Evolutionary conservation across 1,139 yeast species (phyloP).

Genomic region (Suhomyces choctaworum): DNA sequence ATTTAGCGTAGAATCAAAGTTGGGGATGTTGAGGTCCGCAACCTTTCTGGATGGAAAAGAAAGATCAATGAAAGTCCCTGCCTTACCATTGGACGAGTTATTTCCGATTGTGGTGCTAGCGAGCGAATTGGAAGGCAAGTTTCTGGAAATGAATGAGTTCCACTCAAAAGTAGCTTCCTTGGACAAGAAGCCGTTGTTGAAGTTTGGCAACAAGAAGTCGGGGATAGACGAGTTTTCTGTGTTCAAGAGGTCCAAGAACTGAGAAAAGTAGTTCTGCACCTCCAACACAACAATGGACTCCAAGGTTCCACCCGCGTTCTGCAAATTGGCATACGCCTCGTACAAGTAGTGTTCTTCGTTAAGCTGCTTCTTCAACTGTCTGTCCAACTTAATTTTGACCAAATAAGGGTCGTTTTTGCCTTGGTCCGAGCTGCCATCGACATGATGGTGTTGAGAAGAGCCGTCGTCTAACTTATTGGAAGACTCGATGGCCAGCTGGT

Average conservation of each 20-base stretch:
- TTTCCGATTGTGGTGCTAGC: conserved; percentile 34
- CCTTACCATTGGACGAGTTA: conserved; percentile 23
- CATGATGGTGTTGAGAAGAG: conserved; percentile 16
- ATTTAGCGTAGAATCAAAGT: conserved; percentile 71
- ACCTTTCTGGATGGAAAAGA: conserved; percentile 67
- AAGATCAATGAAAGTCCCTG: conserved; percentile 73
- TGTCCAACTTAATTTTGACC: conserved; percentile 68
- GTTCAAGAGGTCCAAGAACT: conserved; percentile 66
- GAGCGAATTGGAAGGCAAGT: conserved; percentile 45
- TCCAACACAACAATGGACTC: conserved; percentile 87
- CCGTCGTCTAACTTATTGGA: conserved; percentile 37
- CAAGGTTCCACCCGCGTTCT: conserved; percentile 83
- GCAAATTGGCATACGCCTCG: conserved; percentile 85
- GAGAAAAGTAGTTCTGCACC: conserved; percentile 75
- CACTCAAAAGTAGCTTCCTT: conserved; percentile 84
- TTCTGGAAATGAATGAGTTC: conserved; percentile 77
- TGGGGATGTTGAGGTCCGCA: conserved; percentile 62
- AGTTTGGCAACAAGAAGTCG: conserved; percentile 62
- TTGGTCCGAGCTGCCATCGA: conserved; percentile 26
- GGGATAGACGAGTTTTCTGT: conserved; percentile 70
- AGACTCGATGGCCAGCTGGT: conserved; percentile 42
- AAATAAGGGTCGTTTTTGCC: conserved; percentile 78
- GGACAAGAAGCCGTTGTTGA: conserved; percentile 72
- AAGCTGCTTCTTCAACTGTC: conserved; percentile 73
- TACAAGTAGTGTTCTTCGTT: conserved; percentile 83